Evolutionary conservation across 2,329 filamentous ascomycete species (phyloP).

Genomic region (Alternaria sp.): DNA sequence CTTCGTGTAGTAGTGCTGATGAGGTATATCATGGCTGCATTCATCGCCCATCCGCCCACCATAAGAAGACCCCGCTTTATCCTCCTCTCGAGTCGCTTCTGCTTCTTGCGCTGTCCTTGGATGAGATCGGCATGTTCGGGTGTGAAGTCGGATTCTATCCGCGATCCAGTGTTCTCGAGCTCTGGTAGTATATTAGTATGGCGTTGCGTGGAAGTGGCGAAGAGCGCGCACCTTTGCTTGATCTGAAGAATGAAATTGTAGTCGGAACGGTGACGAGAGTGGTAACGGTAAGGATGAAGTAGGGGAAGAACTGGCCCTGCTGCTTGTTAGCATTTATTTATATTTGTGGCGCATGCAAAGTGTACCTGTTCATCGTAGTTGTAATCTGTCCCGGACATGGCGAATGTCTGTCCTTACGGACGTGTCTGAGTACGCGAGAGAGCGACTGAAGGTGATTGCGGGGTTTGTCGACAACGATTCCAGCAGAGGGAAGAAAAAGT

Average conservation of each 20-base stretch:
- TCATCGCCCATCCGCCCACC: constrained; percentile 78
- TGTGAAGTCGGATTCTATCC: constrained; percentile 81
- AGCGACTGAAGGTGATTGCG: constrained; percentile 23
- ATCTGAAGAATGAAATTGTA: constrained; percentile 85
- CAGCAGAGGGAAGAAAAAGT: constrained; percentile 14
- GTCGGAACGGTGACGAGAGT: constrained; percentile 87
- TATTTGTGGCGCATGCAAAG: constrained; percentile 2
- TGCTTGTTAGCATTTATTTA: constrained; percentile 18
- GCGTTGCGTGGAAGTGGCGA: not conserved
- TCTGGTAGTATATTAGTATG: constrained; percentile 52
- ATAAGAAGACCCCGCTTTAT: constrained; percentile 83
- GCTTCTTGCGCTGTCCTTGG: constrained; percentile 79
- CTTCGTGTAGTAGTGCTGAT: constrained; percentile 79
- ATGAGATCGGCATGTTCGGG: constrained; percentile 85
- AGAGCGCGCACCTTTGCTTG: constrained; percentile 66
- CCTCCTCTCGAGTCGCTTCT: constrained; percentile 88
- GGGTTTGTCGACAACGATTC: constrained; percentile 22
- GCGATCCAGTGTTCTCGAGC: constrained; percentile 78
- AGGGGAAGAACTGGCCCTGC: constrained; percentile 96
- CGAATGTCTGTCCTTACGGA: constrained; percentile 30
- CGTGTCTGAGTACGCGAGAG: constrained; percentile 20
- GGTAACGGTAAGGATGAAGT: constrained; percentile 93
- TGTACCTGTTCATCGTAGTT: constrained; percentile 92
- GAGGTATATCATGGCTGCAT: constrained; percentile 90
- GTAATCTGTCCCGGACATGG: constrained; percentile 74